These are phyloP conservation scores for Stachybotrys echinatus DNA, from an alignment of 2,329 filamentous ascomycete species.

Conservation along the genomic window DNA sequence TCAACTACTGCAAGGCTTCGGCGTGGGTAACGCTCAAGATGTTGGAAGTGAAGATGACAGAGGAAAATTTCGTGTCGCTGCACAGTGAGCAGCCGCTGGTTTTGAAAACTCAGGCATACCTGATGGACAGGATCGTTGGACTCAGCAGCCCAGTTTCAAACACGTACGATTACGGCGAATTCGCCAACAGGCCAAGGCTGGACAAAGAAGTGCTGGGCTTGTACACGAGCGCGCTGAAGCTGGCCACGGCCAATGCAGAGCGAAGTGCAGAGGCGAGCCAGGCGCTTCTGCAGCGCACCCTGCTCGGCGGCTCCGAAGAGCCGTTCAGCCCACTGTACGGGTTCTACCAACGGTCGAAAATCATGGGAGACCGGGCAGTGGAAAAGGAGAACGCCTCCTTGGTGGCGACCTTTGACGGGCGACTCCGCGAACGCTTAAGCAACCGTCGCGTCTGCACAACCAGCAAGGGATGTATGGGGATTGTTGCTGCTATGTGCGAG, in stretches of 20 bases:
- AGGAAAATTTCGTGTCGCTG: too few species aligned
- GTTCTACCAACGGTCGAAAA: not conserved
- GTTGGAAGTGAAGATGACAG: not conserved
- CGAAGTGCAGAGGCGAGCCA: not conserved
- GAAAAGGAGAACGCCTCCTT: not conserved
- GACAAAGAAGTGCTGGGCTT: not conserved
- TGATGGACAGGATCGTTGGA: not conserved
- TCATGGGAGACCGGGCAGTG: not conserved
- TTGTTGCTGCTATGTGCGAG: constrained; percentile 2
- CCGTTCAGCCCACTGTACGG: constrained; percentile 1
- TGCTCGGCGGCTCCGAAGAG: not conserved
- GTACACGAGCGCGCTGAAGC: not conserved
- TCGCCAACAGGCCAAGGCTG: not conserved
- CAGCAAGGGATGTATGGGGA: not conserved
- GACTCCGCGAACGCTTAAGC: constrained; percentile 3
- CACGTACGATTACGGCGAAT: not conserved
- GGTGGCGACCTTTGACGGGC: constrained; percentile 1
- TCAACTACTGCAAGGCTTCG: constrained; percentile 1
- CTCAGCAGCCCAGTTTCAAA: not conserved
- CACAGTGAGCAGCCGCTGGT: not conserved
- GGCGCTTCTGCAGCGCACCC: not conserved
- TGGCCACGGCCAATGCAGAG: not conserved
- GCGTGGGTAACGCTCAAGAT: constrained; percentile 1
- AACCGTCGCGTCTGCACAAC: constrained; percentile 5
- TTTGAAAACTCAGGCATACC: not conserved